phyloP scores from a whole-genome alignment of 768 basidiomycete genomes.

The Peribolospora baueri region DNA sequence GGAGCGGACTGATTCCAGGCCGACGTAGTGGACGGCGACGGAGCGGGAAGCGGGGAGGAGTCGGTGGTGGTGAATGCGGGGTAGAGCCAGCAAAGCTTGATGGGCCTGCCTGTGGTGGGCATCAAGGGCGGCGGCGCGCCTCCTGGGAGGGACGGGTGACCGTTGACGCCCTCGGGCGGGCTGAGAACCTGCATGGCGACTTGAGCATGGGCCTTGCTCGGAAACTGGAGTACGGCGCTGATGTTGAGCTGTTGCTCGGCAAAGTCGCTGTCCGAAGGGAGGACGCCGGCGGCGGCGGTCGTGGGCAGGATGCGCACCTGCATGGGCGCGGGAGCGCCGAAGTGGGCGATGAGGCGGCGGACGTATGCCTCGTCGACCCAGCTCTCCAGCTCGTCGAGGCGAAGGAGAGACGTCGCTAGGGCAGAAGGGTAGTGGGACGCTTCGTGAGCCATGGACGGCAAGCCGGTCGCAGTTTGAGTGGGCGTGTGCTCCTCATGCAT shows the following conservation, averaged over 20 bases:
- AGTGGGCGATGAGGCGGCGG: constrained; percentile 60
- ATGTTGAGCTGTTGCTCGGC: not conserved
- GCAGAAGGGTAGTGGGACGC: too few species aligned
- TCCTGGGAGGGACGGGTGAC: constrained; percentile 12
- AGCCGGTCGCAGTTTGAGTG: too few species aligned
- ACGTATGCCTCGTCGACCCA: constrained; percentile 98
- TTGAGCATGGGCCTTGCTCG: too few species aligned
- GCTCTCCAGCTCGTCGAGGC: constrained; percentile 56
- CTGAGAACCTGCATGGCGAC: not conserved
- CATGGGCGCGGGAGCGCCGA: constrained; percentile 40
- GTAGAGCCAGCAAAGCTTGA: constrained; percentile 52
- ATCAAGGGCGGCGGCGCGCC: constrained; percentile 31
- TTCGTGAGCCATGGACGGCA: too few species aligned
- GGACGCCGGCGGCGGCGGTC: constrained; percentile 16
- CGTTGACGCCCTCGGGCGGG: not conserved
- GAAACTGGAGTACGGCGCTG: too few species aligned
- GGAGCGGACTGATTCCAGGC: constrained; percentile 3
- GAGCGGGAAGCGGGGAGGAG: constrained; percentile 20
- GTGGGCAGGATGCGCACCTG: constrained; percentile 36
- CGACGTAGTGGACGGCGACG: constrained; percentile 8
- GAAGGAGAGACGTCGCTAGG: too few species aligned
- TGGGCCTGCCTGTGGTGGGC: constrained; percentile 66
- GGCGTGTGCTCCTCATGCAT: too few species aligned
- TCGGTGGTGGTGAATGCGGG: not conserved
- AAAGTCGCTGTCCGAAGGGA: not conserved